phyloP scores from a whole-genome alignment of 176 grass and related monocot genomes.

The Aegilops tauschii region DNA sequence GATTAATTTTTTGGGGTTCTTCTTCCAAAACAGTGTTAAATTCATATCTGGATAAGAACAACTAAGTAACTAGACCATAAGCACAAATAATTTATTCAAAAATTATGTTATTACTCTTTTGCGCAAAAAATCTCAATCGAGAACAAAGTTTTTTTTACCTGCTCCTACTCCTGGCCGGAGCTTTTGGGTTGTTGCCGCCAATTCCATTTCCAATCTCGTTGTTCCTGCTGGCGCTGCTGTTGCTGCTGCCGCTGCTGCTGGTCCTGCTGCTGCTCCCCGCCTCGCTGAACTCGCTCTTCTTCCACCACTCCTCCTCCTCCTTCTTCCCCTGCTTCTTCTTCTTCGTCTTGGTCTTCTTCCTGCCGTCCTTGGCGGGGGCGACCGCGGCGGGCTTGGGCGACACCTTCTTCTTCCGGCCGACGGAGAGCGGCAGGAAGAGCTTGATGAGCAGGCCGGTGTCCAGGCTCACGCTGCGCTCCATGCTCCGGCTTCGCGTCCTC shows the following conservation, averaged over 20 bases:
- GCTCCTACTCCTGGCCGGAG: conserved; percentile 34
- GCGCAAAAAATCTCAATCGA: background rate
- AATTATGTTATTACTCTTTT: too few relatives aligned
- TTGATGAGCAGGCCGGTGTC: conserved; percentile 70
- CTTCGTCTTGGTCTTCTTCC: conserved; percentile 11
- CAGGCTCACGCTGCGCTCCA: conserved; percentile 53
- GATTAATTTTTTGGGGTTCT: background rate
- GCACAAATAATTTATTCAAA: background rate
- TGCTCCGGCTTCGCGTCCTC: conserved; percentile 38
- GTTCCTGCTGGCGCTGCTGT: conserved; percentile 30
- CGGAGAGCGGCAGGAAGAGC: conserved; percentile 60
- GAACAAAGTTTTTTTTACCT: conserved; percentile 5
- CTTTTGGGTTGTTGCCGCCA: background rate
- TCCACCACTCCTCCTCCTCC: conserved; percentile 64
- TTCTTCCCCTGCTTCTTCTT: background rate
- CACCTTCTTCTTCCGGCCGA: conserved; percentile 59
- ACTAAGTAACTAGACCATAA: too few relatives aligned
- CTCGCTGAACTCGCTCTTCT: conserved; percentile 55
- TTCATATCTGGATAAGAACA: background rate
- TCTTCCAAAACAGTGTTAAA: background rate
- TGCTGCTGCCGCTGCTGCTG: conserved; percentile 55
- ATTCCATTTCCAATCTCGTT: conserved; percentile 14
- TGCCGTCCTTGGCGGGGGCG: background rate
- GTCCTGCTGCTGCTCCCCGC: conserved; percentile 52
- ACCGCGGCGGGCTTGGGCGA: conserved; percentile 35